Evolutionary conservation across 192 early-diverging fungal genomes (phyloP).

Genomic region (Gamsiella multidivaricata): DNA sequence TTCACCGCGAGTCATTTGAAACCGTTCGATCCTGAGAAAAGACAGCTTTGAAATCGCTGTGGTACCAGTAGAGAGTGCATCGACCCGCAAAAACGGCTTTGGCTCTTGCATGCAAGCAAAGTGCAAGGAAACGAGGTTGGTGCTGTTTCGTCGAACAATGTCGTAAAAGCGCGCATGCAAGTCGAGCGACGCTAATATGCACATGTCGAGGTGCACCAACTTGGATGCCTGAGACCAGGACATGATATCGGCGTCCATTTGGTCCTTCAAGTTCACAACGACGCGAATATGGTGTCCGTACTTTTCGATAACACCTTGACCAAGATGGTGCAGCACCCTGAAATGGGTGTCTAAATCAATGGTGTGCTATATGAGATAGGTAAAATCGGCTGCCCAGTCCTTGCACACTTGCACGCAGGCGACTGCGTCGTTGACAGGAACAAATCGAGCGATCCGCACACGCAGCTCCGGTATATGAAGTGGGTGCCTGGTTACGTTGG

Average conservation of each 20-base stretch:
- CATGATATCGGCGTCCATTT: background rate
- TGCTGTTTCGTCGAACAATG: background rate
- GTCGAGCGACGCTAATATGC: background rate
- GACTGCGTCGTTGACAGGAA: background rate
- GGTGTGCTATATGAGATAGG: background rate
- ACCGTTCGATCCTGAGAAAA: too few species aligned
- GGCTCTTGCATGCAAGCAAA: too few species aligned
- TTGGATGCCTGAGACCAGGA: too few species aligned
- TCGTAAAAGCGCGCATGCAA: background rate
- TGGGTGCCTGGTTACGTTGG: background rate
- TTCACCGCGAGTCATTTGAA: too few species aligned
- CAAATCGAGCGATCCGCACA: background rate
- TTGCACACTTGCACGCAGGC: slow-evolving; percentile 3
- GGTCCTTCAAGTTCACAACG: background rate
- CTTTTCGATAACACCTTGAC: background rate
- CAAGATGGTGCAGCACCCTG: background rate
- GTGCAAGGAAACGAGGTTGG: background rate
- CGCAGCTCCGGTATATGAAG: slow-evolving; percentile 2
- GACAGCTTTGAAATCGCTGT: too few species aligned
- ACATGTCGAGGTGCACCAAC: background rate
- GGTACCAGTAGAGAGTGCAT: too few species aligned
- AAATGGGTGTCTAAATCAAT: background rate
- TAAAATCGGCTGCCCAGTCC: background rate
- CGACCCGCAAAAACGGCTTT: too few species aligned
- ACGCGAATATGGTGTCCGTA: background rate